phyloP scores from a whole-genome alignment of 2,329 filamentous ascomycete genomes.

The Aschersonia sp. region DNA sequence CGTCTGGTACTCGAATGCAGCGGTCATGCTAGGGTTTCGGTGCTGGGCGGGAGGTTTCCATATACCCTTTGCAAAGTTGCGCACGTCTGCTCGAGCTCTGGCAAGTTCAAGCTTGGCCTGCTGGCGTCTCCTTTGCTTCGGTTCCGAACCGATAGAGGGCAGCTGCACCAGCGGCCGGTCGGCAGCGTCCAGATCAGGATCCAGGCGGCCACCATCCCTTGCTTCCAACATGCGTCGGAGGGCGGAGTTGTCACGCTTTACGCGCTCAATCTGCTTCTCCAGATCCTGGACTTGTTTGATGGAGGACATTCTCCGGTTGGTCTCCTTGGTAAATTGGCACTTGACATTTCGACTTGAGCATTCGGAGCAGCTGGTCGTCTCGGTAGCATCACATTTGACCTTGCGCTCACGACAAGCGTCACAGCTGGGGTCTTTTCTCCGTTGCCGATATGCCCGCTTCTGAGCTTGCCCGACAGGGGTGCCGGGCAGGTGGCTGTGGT shows the following conservation, averaged over 20 bases:
- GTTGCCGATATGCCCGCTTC: constrained; percentile 87
- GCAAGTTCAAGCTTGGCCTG: constrained; percentile 54
- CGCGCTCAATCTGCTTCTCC: constrained; percentile 73
- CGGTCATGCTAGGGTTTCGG: constrained; percentile 31
- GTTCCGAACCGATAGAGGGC: constrained; percentile 51
- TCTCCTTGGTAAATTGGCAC: constrained; percentile 98
- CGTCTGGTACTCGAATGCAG: constrained; percentile 35
- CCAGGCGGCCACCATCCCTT: constrained; percentile 30
- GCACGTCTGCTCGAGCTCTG: constrained; percentile 57
- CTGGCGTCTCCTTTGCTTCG: constrained; percentile 47
- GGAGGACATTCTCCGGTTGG: constrained; percentile 94
- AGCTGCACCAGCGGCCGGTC: constrained; percentile 40
- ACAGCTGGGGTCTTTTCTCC: constrained; percentile 92
- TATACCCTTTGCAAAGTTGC: constrained; percentile 60
- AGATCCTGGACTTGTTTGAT: constrained; percentile 98
- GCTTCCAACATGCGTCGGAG: constrained; percentile 51
- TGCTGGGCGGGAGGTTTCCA: constrained; percentile 64
- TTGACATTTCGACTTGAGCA: constrained; percentile 94
- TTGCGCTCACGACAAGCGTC: constrained; percentile 86
- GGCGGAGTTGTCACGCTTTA: constrained; percentile 67
- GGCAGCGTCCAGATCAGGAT: constrained; percentile 29
- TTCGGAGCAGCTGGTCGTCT: constrained; percentile 91
- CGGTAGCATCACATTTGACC: constrained; percentile 88
- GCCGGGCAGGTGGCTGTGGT: constrained; percentile 20
- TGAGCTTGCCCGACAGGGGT: constrained; percentile 47